These are phyloP conservation scores for Sordariomycetes sp. DNA, from an alignment of 2,329 filamentous ascomycete species.

Conservation along the genomic window DNA sequence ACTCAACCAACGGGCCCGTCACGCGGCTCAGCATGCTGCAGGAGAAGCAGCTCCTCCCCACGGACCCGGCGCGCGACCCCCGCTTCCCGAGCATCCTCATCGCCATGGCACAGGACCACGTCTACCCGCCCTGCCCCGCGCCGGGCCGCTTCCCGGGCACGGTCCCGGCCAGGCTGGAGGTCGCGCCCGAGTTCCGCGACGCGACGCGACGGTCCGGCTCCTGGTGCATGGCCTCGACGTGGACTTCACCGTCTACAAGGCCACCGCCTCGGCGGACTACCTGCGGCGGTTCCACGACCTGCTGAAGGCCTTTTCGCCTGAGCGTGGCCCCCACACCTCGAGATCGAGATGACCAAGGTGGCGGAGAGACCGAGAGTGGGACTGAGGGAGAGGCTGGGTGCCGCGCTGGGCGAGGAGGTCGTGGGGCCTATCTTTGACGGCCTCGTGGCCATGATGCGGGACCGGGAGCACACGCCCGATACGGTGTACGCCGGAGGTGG, in stretches of 20 bases:
- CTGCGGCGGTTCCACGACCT: slow-evolving; percentile 40
- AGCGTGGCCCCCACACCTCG: slow-evolving; percentile 20
- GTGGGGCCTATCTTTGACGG: slow-evolving; percentile 30
- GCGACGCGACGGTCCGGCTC: slow-evolving; percentile 38
- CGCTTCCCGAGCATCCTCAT: slow-evolving; percentile 41
- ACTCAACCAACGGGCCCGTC: slow-evolving; percentile 35
- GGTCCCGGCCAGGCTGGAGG: slow-evolving; percentile 6
- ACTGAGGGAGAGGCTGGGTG: slow-evolving; percentile 42
- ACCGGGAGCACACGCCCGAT: neutral
- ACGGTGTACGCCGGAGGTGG: neutral
- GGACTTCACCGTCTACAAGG: slow-evolving; percentile 44
- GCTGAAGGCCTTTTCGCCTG: neutral
- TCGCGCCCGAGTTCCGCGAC: slow-evolving; percentile 28
- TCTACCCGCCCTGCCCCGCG: slow-evolving; percentile 23
- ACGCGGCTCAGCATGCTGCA: slow-evolving; percentile 33
- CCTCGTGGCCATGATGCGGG: slow-evolving; percentile 8
- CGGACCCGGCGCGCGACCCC: slow-evolving; percentile 37
- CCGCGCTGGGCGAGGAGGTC: slow-evolving; percentile 38
- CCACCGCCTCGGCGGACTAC: slow-evolving; percentile 34
- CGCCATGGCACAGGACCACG: slow-evolving; percentile 45
- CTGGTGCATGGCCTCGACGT: slow-evolving; percentile 34
- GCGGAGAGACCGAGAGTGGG: slow-evolving; percentile 44
- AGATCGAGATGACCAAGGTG: slow-evolving; percentile 35
- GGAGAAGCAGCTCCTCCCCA: slow-evolving; percentile 34
- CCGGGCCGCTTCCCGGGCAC: slow-evolving; percentile 11